Conservation (phyloP, 176 grass and related monocot genomes). For the Poa pratensis region DNA sequence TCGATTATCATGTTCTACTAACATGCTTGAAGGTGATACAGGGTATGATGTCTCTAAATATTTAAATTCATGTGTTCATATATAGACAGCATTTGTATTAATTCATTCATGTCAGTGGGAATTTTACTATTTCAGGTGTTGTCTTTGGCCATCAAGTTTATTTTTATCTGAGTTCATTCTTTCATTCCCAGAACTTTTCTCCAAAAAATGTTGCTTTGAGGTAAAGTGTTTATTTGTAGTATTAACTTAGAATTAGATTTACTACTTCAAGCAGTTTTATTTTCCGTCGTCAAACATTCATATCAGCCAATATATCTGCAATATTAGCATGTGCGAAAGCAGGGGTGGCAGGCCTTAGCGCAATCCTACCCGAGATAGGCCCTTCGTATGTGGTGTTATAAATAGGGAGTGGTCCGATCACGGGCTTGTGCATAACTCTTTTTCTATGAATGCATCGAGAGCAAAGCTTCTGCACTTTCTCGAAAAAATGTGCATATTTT, state of each 20-base stretch:
- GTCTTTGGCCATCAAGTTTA: slow-evolving; percentile 93
- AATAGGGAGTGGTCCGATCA: not conserved
- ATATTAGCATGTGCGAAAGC: not conserved
- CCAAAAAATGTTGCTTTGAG: slow-evolving; percentile 76
- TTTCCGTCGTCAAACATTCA: not conserved
- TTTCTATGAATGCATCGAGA: not conserved
- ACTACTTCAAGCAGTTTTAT: not conserved
- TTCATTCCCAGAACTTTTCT: slow-evolving; percentile 67
- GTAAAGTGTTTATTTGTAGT: slow-evolving; percentile 47
- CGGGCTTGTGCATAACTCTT: not conserved
- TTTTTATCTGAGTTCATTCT: slow-evolving; percentile 89
- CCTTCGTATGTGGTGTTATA: not conserved
- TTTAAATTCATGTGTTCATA: not conserved
- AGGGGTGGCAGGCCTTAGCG: not conserved
- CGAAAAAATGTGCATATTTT: not conserved
- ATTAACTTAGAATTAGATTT: slow-evolving; percentile 26
- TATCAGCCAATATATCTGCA: not conserved
- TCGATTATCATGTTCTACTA: slow-evolving; percentile 75
- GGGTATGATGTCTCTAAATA: slow-evolving; percentile 59
- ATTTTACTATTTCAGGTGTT: slow-evolving; percentile 65
- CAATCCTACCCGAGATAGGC: not conserved
- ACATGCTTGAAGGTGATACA: slow-evolving; percentile 98
- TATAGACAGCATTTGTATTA: slow-evolving; percentile 16
- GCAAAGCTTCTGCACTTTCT: not conserved
- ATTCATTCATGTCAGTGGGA: slow-evolving; percentile 22